Evolutionary conservation across 1,284 basidiomycete genomes (phyloP), one percentile per base, ranked within the genome.

Genomic region (Marasmius fiardii): DNA sequence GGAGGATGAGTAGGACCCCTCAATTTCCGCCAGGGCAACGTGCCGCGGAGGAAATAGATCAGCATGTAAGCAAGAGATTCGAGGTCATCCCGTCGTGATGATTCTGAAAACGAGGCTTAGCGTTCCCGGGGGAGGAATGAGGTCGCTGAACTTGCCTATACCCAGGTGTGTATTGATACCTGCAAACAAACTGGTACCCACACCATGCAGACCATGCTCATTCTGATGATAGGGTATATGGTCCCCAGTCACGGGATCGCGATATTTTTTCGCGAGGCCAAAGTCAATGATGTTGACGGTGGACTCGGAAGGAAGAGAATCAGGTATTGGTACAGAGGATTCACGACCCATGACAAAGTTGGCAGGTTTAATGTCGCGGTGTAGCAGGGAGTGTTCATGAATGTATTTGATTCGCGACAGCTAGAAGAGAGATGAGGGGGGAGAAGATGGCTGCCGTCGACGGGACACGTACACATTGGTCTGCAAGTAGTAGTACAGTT

Each of bases 361-460:
- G 45, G 92, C 94, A 6, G 95, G 95, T 69, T 98, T 98, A 69
- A 99, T 91, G 70, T 98, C 95, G 56, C 96, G 86, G 70, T 99
- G 96, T 34, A 98, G 77, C 56, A 89, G 80, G 49, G 82, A 82
- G 56, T 85, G 81, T 1, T 82, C 82, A 65, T 90, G 88, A 58
- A 90, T 88, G 61, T 84, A 90, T 66, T 89, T 84, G 54, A 90
- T 82, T 43, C 88, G 85, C 11, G 85, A 85, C 60, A 90, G 78
- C 88, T 90, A 65, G n/a, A 31, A 57, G 51, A 16, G 43, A 18
- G 41, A 23, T 52, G 43, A 34, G 35, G 43, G 51, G 56, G 55
- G 41, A 58, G n/a, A 45, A 43, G 55, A 16, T 52, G 26, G 23
- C 50, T 59, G 54, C 53, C 34, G 43, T 57, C 39, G 47, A 54